phyloP scores from a whole-genome alignment of 2,329 filamentous ascomycete genomes.

The Exophiala calicioides region DNA sequence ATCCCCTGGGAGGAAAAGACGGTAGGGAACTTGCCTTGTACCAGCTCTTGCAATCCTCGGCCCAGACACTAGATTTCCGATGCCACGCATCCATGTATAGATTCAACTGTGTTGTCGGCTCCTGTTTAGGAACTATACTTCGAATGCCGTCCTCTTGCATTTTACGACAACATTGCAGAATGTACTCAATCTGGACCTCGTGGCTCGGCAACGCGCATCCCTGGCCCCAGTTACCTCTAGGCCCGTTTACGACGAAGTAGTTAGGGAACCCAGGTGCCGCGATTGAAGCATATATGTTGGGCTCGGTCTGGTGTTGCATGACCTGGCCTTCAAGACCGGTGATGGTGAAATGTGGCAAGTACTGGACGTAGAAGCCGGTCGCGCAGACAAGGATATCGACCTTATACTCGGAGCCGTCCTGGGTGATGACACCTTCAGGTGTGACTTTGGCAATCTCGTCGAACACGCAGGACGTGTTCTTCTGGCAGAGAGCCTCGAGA shows the following conservation, averaged over 20 bases:
- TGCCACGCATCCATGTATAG: conserved; percentile 29
- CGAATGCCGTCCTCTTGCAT: conserved; percentile 38
- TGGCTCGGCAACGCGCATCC: conserved; percentile 33
- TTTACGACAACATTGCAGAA: conserved; percentile 35
- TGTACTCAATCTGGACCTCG: conserved; percentile 34
- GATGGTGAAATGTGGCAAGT: conserved; percentile 48
- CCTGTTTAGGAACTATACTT: conserved; percentile 23
- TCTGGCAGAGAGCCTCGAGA: conserved; percentile 21
- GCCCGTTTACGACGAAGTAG: conserved; percentile 38
- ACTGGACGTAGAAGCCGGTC: conserved; percentile 41
- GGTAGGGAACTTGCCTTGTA: conserved; percentile 45
- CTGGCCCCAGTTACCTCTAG: conserved; percentile 33
- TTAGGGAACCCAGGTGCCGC: conserved; percentile 49
- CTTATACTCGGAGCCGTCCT: conserved; percentile 33
- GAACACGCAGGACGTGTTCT: conserved; percentile 29
- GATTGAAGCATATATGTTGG: conserved; percentile 47
- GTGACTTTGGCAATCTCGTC: conserved; percentile 35
- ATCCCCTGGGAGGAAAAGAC: conserved; percentile 43
- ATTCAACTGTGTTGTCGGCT: conserved; percentile 29
- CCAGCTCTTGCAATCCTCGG: conserved; percentile 34
- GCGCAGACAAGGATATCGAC: conserved; percentile 41
- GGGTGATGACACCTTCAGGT: conserved; percentile 33
- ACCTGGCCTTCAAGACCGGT: conserved; percentile 35
- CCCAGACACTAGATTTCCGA: conserved; percentile 36
- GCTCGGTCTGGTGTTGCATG: conserved; percentile 49